Percentiles rank a stretch among this genome's conserved stretches.
phyloP scores from a whole-genome alignment of 2,329 filamentous ascomycete genomes.

The Fusarium chuoi region DNA sequence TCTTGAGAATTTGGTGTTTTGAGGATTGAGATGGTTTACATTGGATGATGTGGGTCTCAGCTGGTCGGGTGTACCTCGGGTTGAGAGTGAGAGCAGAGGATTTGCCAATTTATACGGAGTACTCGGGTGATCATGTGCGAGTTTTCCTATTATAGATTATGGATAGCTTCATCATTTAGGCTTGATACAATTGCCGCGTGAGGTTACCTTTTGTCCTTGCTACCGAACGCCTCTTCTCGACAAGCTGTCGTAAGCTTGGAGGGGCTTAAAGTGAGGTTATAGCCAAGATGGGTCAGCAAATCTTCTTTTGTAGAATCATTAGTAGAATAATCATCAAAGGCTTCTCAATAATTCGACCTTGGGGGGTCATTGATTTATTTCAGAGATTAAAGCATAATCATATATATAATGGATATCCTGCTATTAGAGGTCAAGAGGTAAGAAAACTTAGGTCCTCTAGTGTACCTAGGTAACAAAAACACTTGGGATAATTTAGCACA shows the following conservation, averaged over 20 bases:
- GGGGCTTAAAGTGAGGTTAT: neutral
- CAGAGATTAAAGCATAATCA: neutral
- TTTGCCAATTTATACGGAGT: neutral
- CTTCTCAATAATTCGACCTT: neutral
- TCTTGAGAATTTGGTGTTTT: neutral
- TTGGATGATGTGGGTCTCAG: slow-evolving; percentile 28
- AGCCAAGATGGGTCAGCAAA: neutral
- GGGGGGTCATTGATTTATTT: too few relatives aligned
- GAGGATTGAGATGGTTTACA: slow-evolving; percentile 21
- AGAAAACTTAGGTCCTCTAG: neutral
- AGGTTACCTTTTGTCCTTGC: neutral
- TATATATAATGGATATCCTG: neutral
- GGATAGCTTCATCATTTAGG: neutral
- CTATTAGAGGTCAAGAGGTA: neutral
- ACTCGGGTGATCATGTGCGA: slow-evolving; percentile 20
- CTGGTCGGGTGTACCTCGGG: slow-evolving; percentile 41
- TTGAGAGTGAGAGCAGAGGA: neutral
- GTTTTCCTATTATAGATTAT: slow-evolving; percentile 32
- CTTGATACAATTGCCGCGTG: neutral
- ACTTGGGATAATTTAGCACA: neutral
- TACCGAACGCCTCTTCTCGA: neutral
- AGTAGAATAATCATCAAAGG: neutral
- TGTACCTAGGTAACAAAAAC: neutral
- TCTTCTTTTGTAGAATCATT: neutral
- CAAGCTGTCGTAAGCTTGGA: neutral